phyloP scores from a whole-genome alignment of 352 stramenopile species.

The Chrysophaeum taylorii region DNA sequence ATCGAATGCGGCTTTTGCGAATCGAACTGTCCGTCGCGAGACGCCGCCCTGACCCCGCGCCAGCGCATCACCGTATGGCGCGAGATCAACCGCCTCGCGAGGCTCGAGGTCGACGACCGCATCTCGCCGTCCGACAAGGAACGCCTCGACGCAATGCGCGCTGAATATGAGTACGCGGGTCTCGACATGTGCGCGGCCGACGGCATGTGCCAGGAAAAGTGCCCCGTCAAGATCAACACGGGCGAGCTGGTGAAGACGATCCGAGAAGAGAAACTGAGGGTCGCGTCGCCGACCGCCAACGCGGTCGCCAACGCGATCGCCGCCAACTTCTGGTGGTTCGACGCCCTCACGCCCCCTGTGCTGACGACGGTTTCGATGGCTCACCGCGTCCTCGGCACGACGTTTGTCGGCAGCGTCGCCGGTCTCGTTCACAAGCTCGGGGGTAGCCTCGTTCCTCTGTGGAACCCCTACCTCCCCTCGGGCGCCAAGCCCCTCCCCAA shows the following conservation, averaged over 20 bases:
- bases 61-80: slow-evolving; percentile 11
- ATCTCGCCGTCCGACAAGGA: background rate
- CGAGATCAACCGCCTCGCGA: slow-evolving; percentile 9
- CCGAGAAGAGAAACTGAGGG: slow-evolving; percentile 1
- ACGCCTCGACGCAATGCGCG: background rate
- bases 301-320: background rate
- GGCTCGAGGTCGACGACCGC: background rate
- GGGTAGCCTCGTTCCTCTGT: background rate
- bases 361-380: background rate
- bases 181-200: slow-evolving; percentile 12
- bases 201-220: slow-evolving; percentile 15
- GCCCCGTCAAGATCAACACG: slow-evolving; percentile 12
- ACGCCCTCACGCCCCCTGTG: background rate
- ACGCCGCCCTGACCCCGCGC: background rate
- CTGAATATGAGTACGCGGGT: slow-evolving; percentile 7
- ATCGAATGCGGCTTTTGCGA: slow-evolving; percentile 16
- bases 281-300: background rate
- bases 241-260: slow-evolving; percentile 11
- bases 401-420: background rate
- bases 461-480: slow-evolving; percentile 3
- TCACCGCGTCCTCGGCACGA: background rate
- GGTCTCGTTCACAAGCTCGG: background rate
- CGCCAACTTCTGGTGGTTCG: background rate
- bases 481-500: background rate
- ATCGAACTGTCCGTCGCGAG: slow-evolving; percentile 7